These are phyloP conservation scores for Blumeria hordei DNA, from an alignment of 2,329 filamentous ascomycete species.

Conservation along the genomic window DNA sequence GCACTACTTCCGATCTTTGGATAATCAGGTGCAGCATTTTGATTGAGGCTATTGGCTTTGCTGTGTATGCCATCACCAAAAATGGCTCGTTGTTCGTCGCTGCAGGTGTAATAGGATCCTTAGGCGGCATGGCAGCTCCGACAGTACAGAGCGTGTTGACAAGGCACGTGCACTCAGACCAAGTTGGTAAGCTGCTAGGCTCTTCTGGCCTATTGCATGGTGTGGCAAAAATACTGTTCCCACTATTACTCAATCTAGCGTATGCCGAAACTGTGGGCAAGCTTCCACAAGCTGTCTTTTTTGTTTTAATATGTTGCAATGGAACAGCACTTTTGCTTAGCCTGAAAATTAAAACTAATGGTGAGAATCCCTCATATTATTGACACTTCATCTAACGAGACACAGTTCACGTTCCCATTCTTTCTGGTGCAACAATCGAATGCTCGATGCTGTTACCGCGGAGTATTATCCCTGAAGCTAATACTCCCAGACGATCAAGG, in stretches of 20 bases:
- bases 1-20: slow-evolving; percentile 53
- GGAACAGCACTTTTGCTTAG: slow-evolving; percentile 37
- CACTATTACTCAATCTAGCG: slow-evolving; percentile 63
- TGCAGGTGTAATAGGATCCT: slow-evolving; percentile 46
- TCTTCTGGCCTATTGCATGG: slow-evolving; percentile 72
- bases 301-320: slow-evolving; percentile 46
- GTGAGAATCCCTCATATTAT: slow-evolving; percentile 24
- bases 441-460: too few relatives aligned
- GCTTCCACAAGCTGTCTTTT: slow-evolving; percentile 65
- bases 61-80: slow-evolving; percentile 47
- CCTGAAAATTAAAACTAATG: slow-evolving; percentile 47
- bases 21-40: slow-evolving; percentile 52
- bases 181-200: slow-evolving; percentile 68
- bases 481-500: too few relatives aligned
- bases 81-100: slow-evolving; percentile 39
- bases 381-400: too few relatives aligned
- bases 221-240: slow-evolving; percentile 52
- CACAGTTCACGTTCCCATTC: too few relatives aligned
- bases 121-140: slow-evolving; percentile 69
- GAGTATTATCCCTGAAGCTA: too few relatives aligned
- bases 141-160: slow-evolving; percentile 66
- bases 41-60: slow-evolving; percentile 51
- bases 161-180: slow-evolving; percentile 69
- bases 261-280: slow-evolving; percentile 59
- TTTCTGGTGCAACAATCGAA: too few relatives aligned